Evolutionary conservation across 768 basidiomycete species (phyloP).

Genomic region (Xerocomus potaroensis): DNA sequence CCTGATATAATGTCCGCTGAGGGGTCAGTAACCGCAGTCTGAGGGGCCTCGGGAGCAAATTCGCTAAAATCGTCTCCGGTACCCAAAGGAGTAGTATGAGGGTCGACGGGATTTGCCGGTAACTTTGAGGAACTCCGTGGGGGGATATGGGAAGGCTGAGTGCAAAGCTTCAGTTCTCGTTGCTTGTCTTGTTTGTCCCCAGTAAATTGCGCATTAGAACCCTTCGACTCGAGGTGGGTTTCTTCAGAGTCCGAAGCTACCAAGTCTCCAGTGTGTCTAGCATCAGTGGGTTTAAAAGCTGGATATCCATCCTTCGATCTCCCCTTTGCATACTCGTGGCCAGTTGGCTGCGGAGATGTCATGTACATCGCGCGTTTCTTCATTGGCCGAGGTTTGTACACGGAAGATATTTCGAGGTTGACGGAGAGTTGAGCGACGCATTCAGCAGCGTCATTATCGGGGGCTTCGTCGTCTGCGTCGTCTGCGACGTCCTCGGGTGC

Average conservation of each 20-base stretch:
- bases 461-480: conserved; percentile 26
- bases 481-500: conserved; percentile 34
- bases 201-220: conserved; percentile 35
- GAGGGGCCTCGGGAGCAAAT: conserved; percentile 31
- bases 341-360: conserved; percentile 21
- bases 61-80: conserved; percentile 7
- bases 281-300: conserved; percentile 3
- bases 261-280: neutral
- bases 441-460: conserved; percentile 3
- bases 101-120: neutral
- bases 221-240: conserved; percentile 6
- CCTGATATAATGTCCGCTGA: conserved; percentile 1
- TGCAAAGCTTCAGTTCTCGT: conserved; percentile 41
- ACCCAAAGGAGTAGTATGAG: neutral
- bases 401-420: conserved; percentile 64
- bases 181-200: conserved; percentile 48
- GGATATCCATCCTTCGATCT: conserved; percentile 28
- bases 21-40: conserved; percentile 28
- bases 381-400: conserved; percentile 69
- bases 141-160: conserved; percentile 18
- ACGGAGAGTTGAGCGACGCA: conserved; percentile 32
- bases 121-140: neutral
- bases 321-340: conserved; percentile 11
- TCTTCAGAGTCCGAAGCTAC: neutral
- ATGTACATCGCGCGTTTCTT: conserved; percentile 40